phyloP scores from a whole-genome alignment of 2,329 filamentous ascomycete genomes.

The Xylaria sp. region DNA sequence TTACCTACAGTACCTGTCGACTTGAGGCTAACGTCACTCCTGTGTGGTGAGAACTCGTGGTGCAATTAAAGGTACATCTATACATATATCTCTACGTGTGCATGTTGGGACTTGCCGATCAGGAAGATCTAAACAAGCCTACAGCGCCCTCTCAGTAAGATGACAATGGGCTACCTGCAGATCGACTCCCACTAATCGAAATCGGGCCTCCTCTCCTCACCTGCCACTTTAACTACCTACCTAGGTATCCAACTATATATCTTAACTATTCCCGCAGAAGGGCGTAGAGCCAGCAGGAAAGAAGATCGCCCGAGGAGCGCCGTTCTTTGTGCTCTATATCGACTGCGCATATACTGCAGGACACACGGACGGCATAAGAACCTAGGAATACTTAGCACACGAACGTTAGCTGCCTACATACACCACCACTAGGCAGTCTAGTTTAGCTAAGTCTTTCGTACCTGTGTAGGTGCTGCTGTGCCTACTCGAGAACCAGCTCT shows the following conservation, averaged over 20 bases:
- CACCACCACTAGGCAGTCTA: no score
- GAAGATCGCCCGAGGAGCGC: not conserved
- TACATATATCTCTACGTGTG: not conserved
- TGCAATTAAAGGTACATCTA: not conserved
- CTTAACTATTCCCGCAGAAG: not conserved
- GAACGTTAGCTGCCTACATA: no score
- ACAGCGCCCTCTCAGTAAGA: not conserved
- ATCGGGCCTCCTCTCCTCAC: not conserved
- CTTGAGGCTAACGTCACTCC: not conserved
- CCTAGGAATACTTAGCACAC: no score
- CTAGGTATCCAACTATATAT: not conserved
- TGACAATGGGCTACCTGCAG: conserved; percentile 8
- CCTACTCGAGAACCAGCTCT: not conserved
- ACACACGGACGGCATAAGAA: no score
- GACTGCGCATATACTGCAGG: no score
- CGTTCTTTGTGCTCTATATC: no score
- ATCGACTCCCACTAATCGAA: conserved; percentile 8
- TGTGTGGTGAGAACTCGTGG: not conserved
- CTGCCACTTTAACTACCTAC: not conserved
- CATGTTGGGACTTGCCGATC: conserved; percentile 23
- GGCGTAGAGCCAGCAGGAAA: not conserved
- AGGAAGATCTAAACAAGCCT: conserved; percentile 30
- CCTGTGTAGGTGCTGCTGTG: not conserved
- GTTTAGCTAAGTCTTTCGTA: no score
- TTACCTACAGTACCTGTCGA: not conserved